A percentile compares a stretch with the other conserved stretches of the same genome.
Evolutionary conservation across 768 basidiomycete genomes (phyloP).

Genomic region (Hemileccinum impolitum): DNA sequence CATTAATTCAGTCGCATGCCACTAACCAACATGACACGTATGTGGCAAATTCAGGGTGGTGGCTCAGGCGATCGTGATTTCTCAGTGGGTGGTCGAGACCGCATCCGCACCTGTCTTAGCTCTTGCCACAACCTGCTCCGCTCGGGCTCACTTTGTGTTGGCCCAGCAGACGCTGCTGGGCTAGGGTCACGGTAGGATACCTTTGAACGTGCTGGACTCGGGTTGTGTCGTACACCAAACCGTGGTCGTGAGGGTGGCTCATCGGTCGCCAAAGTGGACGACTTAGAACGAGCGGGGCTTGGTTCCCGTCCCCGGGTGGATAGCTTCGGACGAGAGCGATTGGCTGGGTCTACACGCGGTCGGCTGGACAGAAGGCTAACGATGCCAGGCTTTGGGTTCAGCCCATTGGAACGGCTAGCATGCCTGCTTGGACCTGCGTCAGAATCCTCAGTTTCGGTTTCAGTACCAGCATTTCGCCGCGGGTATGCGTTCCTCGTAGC

Average conservation of each 20-base stretch:
- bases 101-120: slow-evolving; percentile 46
- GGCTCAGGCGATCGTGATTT: slow-evolving; percentile 38
- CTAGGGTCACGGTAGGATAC: slow-evolving; percentile 28
- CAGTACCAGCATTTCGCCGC: slow-evolving; percentile 24
- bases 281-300: slow-evolving; percentile 32
- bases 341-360: slow-evolving; percentile 23
- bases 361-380: slow-evolving; percentile 38
- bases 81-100: slow-evolving; percentile 45
- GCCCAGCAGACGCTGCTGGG: slow-evolving; percentile 24
- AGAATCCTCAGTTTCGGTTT: slow-evolving; percentile 33
- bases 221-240: slow-evolving; percentile 35
- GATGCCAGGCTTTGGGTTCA: slow-evolving; percentile 32
- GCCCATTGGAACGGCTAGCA: slow-evolving; percentile 24
- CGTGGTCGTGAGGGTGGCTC: slow-evolving; percentile 33
- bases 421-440: slow-evolving; percentile 26
- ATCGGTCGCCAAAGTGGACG: slow-evolving; percentile 20
- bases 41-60: slow-evolving; percentile 30
- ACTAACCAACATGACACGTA: slow-evolving; percentile 10
- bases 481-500: slow-evolving; percentile 30
- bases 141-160: slow-evolving; percentile 36
- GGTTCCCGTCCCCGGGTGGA: slow-evolving; percentile 27
- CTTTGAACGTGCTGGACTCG: slow-evolving; percentile 38
- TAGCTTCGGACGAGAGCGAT: slow-evolving; percentile 26
- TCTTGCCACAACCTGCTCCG: slow-evolving; percentile 54
- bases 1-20: slow-evolving; percentile 12